Percentiles rank a stretch among this genome's conserved stretches.
These are phyloP conservation scores for Suillus bovinus DNA, from an alignment of 768 basidiomycete genomes.

Conservation along the genomic window DNA sequence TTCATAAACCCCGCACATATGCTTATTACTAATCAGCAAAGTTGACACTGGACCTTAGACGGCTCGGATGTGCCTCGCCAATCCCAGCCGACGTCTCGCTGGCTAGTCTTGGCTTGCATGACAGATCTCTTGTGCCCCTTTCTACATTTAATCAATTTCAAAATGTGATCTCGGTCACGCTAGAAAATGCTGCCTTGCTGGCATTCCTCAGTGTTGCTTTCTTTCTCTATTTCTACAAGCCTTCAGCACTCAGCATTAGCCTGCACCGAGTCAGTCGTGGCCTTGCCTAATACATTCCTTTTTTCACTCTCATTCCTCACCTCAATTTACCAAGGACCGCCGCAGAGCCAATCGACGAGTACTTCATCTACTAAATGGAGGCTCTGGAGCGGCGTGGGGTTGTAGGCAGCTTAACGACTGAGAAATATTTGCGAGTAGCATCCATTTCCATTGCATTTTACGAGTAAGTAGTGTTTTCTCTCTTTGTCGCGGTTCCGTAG, in stretches of 20 bases:
- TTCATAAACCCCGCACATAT: background rate
- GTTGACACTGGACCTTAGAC: background rate
- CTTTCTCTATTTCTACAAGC: background rate
- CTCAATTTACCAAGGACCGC: background rate
- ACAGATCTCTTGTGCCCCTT: background rate
- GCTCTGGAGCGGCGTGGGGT: background rate
- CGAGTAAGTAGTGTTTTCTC: conserved; percentile 30
- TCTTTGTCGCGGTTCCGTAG: background rate
- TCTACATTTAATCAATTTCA: background rate
- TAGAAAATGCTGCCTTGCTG: background rate
- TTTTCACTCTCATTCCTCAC: background rate
- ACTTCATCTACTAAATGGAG: background rate
- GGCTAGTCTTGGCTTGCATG: background rate
- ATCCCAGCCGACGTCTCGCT: background rate
- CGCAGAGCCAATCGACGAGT: background rate
- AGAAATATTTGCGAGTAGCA: conserved; percentile 35
- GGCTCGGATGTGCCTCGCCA: background rate
- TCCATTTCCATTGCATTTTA: conserved; percentile 40
- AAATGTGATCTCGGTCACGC: background rate
- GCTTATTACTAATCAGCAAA: background rate
- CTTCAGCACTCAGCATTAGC: background rate
- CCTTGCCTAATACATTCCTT: background rate
- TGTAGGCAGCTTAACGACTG: conserved; percentile 13
- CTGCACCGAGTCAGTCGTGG: background rate
- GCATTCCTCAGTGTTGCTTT: background rate